phyloP scores from a whole-genome alignment of 768 basidiomycete genomes.

The Candolleomyces eurysporus region DNA sequence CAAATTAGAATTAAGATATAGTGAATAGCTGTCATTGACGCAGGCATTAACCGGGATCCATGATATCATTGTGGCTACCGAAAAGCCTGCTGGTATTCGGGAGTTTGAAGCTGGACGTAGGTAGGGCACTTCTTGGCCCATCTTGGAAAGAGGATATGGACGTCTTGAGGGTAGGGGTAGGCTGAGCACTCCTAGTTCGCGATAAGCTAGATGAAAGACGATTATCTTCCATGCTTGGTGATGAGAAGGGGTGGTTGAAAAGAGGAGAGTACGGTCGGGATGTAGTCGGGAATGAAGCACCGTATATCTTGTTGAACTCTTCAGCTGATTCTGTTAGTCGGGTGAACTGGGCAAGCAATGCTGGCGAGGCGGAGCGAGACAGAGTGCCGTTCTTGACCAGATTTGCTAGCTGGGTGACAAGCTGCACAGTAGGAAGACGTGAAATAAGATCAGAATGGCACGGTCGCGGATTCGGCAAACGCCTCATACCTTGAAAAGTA shows the following conservation, averaged over 20 bases:
- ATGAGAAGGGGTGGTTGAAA: slow-evolving; percentile 30
- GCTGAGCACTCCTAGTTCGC: slow-evolving; percentile 56
- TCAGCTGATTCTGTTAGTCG: slow-evolving; percentile 81
- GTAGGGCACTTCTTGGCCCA: slow-evolving; percentile 53
- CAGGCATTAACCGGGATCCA: slow-evolving; percentile 8
- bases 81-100: neutral
- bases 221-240: slow-evolving; percentile 37
- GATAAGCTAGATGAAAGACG: slow-evolving; percentile 54
- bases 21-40: neutral
- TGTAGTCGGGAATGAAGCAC: slow-evolving; percentile 70
- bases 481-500: slow-evolving; percentile 72
- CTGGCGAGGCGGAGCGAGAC: slow-evolving; percentile 50
- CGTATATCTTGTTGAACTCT: slow-evolving; percentile 82
- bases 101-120: slow-evolving; percentile 31
- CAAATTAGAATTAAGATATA: neutral
- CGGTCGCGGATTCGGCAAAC: neutral
- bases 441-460: neutral
- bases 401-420: slow-evolving; percentile 74
- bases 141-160: slow-evolving; percentile 32
- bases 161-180: slow-evolving; percentile 39
- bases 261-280: slow-evolving; percentile 62
- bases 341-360: slow-evolving; percentile 68
- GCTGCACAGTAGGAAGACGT: slow-evolving; percentile 36
- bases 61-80: neutral
- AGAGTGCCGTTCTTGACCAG: slow-evolving; percentile 64